These are phyloP conservation scores for Ceratocystis albifundus DNA, from an alignment of 2,329 filamentous ascomycete genomes.

Conservation along the genomic window DNA sequence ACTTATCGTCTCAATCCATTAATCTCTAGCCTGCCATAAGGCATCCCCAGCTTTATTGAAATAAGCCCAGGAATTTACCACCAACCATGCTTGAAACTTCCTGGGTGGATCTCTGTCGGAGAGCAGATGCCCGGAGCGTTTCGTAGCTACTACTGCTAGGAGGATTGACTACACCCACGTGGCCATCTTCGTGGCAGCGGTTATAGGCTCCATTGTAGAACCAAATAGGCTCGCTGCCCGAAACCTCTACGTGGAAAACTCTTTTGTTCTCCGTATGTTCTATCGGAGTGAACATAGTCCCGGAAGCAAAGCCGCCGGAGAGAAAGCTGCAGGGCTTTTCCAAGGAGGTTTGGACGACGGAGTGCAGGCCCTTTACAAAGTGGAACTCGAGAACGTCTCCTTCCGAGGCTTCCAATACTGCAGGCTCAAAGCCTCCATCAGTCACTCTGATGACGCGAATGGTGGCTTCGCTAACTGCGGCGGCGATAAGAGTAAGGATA, in stretches of 20 bases:
- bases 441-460: too few relatives aligned
- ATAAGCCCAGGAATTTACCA: too few relatives aligned
- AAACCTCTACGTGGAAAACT: conserved; percentile 29
- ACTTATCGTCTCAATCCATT: too few relatives aligned
- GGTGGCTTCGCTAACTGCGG: too few relatives aligned
- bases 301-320: not conserved
- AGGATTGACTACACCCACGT: conserved; percentile 25
- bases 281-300: not conserved
- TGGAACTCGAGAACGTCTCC: not conserved
- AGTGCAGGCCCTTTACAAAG: not conserved
- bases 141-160: too few relatives aligned
- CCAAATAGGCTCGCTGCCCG: not conserved
- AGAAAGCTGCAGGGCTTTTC: conserved; percentile 35
- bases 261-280: conserved; percentile 25
- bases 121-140: too few relatives aligned
- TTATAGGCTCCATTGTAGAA: not conserved
- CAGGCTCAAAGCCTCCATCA: too few relatives aligned
- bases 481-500: too few relatives aligned
- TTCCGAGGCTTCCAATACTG: not conserved
- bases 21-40: too few relatives aligned
- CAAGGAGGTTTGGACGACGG: conserved; percentile 28
- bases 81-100: accelerated
- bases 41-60: too few relatives aligned
- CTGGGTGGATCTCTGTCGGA: too few relatives aligned
- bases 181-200: conserved; percentile 26